A percentile compares a stretch with the other conserved stretches of the same genome.
These are phyloP conservation scores for Keithomyces neogunnii DNA, from an alignment of 2,329 filamentous ascomycete genomes.

Conservation along the genomic window DNA sequence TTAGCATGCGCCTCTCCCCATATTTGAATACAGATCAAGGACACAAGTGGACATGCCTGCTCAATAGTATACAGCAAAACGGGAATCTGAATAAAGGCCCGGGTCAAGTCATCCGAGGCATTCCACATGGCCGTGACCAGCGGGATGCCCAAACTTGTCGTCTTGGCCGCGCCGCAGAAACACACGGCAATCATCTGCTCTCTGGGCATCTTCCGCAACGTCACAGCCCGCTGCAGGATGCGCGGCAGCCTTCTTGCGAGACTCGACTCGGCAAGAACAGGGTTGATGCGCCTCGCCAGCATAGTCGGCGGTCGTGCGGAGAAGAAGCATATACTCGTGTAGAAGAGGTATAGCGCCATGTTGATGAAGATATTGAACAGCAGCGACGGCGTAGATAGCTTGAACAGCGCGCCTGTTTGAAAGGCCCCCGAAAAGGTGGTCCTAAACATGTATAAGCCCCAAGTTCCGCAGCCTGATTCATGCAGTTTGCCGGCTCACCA, in stretches of 20 bases:
- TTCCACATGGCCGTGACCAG: conserved; percentile 60
- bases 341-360: conserved; percentile 53
- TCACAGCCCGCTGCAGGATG: conserved; percentile 26
- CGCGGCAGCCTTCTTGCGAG: conserved; percentile 15
- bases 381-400: conserved; percentile 50
- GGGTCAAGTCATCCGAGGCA: conserved; percentile 41
- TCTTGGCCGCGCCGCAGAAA: conserved; percentile 67
- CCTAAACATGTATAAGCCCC: conserved; percentile 31
- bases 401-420: conserved; percentile 50
- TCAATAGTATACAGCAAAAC: conserved; percentile 55
- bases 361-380: conserved; percentile 62
- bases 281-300: conserved; percentile 25
- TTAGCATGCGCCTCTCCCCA: too few relatives aligned
- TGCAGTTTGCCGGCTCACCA: conserved; percentile 27
- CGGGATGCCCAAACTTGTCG: conserved; percentile 61
- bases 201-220: conserved; percentile 43
- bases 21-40: too few relatives aligned
- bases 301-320: conserved; percentile 33
- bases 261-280: conserved; percentile 21
- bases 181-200: conserved; percentile 62
- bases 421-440: conserved; percentile 61
- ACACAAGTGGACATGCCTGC: conserved; percentile 25
- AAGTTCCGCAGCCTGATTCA: too few relatives aligned
- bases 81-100: conserved; percentile 53
- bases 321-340: conserved; percentile 52